Evolutionary conservation across 345 rosid genomes (phyloP), one percentile per base, ranked within the genome.

Genomic region (Rhodamnia rubescens): DNA sequence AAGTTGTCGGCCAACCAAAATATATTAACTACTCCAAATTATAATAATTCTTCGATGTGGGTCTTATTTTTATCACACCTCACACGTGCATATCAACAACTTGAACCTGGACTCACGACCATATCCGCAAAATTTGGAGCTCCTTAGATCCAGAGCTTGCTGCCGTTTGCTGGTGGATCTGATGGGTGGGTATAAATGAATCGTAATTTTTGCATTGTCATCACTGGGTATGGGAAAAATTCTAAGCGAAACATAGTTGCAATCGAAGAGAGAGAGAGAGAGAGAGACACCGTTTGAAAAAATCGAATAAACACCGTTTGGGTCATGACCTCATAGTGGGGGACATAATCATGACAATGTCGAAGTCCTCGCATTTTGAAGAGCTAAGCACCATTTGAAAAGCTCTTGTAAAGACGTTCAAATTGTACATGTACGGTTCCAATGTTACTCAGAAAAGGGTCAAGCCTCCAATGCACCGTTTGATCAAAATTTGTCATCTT

Each of bases 1-100:
- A 16, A 59, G 0, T 13, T 59, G 3, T 1, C 0, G 0, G 32
- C 16, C 18, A 27, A 27, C 0, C 0, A 27, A 0, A 59, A 27
- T 59, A 59, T 3, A 59, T 59, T 27, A 59, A 59, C 0, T 59
- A 0, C 10, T 59, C 5, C 1, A 59, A 3, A 3, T 5, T 4
- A 27, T 1, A 27, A 0, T 0, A 3, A 1, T 59, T 59, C 10
- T 27, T 0, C 1, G 1, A 27, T 59, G 8, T 14, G 2, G 44
- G 5, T 4, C 1, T 27, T 59, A 14, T 59, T 16, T 59, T 32
- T 8, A 27, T 8, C 4, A 27, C 20, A 59, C 14, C 74, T 59
- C 74, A n/a, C 18, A 27, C 8, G 0, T 32, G 12, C 27, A 59
- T 6, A 5, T 59, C 40, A 56, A 26, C 21, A 1, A 2, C 74